Conservation (phyloP, 2,329 filamentous ascomycete species). For the Clonostachys solani region DNA sequence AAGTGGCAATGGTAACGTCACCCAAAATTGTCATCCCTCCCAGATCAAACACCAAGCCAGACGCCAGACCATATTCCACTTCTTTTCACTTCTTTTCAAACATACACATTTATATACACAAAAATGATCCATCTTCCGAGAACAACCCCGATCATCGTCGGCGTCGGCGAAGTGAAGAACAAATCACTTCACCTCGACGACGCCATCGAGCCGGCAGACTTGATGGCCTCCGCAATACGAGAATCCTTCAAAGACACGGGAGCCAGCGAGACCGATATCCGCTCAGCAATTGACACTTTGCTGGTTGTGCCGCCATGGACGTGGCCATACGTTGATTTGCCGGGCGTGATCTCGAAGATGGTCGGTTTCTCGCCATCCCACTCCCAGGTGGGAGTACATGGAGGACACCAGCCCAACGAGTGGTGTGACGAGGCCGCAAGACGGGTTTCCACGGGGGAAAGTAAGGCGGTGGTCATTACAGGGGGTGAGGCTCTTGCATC, state of each 20-base stretch:
- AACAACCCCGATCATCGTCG: constrained; percentile 50
- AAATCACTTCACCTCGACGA: constrained; percentile 36
- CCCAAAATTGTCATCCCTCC: too few relatives aligned
- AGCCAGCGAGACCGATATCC: constrained; percentile 23
- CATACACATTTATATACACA: too few relatives aligned
- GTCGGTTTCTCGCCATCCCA: constrained; percentile 36
- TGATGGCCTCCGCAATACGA: constrained; percentile 54
- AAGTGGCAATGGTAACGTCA: too few relatives aligned
- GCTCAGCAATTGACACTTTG: constrained; percentile 49
- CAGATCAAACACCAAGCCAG: too few relatives aligned
- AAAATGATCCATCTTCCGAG: too few relatives aligned
- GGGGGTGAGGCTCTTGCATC: constrained; percentile 64
- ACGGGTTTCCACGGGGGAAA: constrained; percentile 47
- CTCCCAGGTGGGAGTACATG: constrained; percentile 50
- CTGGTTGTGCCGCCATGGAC: constrained; percentile 61
- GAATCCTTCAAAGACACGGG: constrained; percentile 44
- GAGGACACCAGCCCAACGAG: constrained; percentile 58
- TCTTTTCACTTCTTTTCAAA: too few relatives aligned
- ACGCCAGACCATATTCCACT: too few relatives aligned
- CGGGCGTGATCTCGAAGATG: constrained; percentile 42
- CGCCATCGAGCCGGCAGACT: constrained; percentile 52
- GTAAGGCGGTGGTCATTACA: constrained; percentile 52
- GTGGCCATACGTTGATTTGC: constrained; percentile 59
- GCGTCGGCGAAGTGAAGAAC: constrained; percentile 59
- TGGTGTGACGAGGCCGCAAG: constrained; percentile 61